A percentile compares a stretch with the other conserved stretches of the same genome.
Evolutionary conservation across 2,329 filamentous ascomycete species (phyloP).

Genomic region (Paecilomyces formosus): DNA sequence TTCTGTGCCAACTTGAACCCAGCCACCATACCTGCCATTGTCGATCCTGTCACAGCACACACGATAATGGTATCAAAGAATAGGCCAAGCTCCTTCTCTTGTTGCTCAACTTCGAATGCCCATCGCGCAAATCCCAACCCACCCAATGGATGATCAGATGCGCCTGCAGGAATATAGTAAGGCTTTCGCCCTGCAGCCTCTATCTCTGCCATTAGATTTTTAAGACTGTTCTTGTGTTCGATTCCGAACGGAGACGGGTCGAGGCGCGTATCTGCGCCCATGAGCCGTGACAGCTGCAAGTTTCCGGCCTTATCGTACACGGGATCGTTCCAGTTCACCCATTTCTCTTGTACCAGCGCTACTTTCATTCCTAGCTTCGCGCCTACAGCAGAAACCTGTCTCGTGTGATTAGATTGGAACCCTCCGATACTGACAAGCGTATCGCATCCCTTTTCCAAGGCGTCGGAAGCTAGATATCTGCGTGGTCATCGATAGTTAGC

Average conservation of each 20-base stretch:
- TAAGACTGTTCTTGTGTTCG: slow-evolving; percentile 57
- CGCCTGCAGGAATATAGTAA: slow-evolving; percentile 66
- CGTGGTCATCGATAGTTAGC: neutral
- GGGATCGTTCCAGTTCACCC: slow-evolving; percentile 56
- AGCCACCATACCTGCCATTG: slow-evolving; percentile 64
- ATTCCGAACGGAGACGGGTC: slow-evolving; percentile 59
- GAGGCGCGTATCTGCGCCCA: slow-evolving; percentile 58
- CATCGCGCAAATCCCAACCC: slow-evolving; percentile 64
- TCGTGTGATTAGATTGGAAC: slow-evolving; percentile 63
- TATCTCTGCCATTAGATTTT: slow-evolving; percentile 48
- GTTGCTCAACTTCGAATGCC: slow-evolving; percentile 60
- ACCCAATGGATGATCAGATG: slow-evolving; percentile 62
- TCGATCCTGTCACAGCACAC: slow-evolving; percentile 64
- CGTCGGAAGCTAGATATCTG: slow-evolving; percentile 39
- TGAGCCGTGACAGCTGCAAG: slow-evolving; percentile 61
- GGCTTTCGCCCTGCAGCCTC: slow-evolving; percentile 49
- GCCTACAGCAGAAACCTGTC: slow-evolving; percentile 58
- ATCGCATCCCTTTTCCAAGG: slow-evolving; percentile 48
- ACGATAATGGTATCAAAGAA: slow-evolving; percentile 64
- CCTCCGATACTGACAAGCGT: slow-evolving; percentile 62
- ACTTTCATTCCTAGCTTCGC: slow-evolving; percentile 47
- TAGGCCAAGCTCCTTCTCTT: slow-evolving; percentile 54
- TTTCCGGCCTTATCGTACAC: slow-evolving; percentile 61
- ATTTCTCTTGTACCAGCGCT: slow-evolving; percentile 57
- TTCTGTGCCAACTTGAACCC: slow-evolving; percentile 60